Percentiles rank a stretch among this genome's conserved stretches.
phyloP scores from a whole-genome alignment of 169 alveolate genomes.

The Plasmodium knowlesi region DNA sequence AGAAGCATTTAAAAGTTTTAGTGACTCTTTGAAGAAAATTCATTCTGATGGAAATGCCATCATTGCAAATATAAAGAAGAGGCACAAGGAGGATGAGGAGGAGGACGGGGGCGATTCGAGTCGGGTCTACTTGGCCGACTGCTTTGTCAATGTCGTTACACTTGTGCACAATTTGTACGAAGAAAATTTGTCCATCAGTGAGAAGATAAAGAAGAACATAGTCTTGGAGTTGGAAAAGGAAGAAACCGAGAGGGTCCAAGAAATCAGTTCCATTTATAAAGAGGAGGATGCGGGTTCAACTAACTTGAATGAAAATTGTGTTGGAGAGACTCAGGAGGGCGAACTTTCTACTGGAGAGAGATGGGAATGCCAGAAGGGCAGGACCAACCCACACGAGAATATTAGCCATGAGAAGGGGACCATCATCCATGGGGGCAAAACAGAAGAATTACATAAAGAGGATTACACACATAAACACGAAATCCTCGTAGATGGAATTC shows the following conservation, averaged over 20 bases:
- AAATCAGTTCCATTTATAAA: conserved; percentile 28
- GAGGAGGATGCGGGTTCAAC: not conserved
- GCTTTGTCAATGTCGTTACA: conserved; percentile 47
- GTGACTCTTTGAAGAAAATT: conserved; percentile 55
- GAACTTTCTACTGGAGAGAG: not conserved
- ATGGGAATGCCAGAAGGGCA: not conserved
- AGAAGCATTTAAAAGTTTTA: conserved; percentile 25
- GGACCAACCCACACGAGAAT: not conserved
- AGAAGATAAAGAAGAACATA: conserved; percentile 28
- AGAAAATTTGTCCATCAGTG: conserved; percentile 30
- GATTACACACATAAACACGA: not conserved
- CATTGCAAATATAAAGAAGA: conserved; percentile 6
- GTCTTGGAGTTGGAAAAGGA: conserved; percentile 52
- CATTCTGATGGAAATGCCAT: conserved; percentile 27
- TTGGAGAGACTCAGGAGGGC: not conserved
- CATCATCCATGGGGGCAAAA: not conserved
- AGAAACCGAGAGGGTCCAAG: conserved; percentile 31
- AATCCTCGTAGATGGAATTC: conserved; percentile 26
- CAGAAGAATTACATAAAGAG: not conserved
- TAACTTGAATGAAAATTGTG: not conserved
- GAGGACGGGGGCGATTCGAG: not conserved
- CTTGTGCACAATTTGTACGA: conserved; percentile 31
- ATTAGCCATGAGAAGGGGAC: not conserved
- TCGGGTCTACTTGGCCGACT: conserved; percentile 29
- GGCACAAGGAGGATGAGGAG: conserved; percentile 9